A percentile compares a stretch with the other conserved stretches of the same genome.
These are phyloP conservation scores for Gillenia trifoliata DNA, from an alignment of 306 rosid genomes.

Conservation along the genomic window DNA sequence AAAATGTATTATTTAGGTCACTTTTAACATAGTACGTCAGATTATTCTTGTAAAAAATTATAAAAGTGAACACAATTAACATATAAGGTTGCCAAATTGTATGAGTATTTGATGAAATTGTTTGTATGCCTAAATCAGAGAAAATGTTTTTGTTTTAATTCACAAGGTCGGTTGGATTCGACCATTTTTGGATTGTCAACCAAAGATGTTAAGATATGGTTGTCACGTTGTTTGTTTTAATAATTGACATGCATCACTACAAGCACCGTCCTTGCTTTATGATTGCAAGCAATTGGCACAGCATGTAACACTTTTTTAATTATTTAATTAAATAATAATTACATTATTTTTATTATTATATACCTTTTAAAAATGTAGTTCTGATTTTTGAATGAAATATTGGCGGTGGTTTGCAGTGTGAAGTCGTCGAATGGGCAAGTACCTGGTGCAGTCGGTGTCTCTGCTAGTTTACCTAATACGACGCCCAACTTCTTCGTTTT, in stretches of 20 bases:
- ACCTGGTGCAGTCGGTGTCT: constrained; percentile 35
- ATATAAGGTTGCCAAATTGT: background rate
- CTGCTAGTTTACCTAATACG: constrained; percentile 18
- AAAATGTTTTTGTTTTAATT: background rate
- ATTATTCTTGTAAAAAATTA: too few species aligned
- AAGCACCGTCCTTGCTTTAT: background rate
- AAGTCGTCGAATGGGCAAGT: constrained; percentile 53
- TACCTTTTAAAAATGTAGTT: background rate
- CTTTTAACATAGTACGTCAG: too few species aligned
- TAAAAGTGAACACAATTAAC: too few species aligned
- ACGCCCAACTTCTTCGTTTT: constrained; percentile 5
- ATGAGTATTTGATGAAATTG: background rate
- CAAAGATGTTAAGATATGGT: background rate
- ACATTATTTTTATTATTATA: background rate
- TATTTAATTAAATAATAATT: background rate
- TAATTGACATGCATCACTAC: background rate
- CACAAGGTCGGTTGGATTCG: background rate
- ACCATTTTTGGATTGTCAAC: background rate
- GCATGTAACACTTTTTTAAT: background rate
- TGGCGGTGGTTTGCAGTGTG: constrained; percentile 45
- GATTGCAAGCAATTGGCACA: background rate
- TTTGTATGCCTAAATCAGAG: background rate
- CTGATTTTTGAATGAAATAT: background rate
- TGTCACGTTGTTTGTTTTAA: background rate
- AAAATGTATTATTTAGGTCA: too few species aligned